These are phyloP conservation scores for Pyrenopolyporus hunteri DNA, from an alignment of 495 filamentous ascomycete genomes.

Conservation along the genomic window DNA sequence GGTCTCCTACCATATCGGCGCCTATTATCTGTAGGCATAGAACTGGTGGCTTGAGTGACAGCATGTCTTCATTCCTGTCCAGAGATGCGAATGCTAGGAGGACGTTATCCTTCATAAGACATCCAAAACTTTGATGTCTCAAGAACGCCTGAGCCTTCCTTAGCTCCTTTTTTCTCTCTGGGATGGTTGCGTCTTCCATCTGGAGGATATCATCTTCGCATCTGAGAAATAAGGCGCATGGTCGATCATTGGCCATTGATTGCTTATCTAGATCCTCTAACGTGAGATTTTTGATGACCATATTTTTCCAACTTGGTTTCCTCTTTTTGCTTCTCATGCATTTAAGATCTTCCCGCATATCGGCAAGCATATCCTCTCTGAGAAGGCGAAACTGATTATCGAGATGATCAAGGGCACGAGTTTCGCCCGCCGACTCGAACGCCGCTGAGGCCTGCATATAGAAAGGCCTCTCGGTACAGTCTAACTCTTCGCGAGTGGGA, in stretches of 20 bases:
- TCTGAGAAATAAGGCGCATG: slow-evolving; percentile 53
- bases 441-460: slow-evolving; percentile 57
- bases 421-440: slow-evolving; percentile 37
- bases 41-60: slow-evolving; percentile 53
- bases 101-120: slow-evolving; percentile 56
- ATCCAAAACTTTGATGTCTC: slow-evolving; percentile 66
- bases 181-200: slow-evolving; percentile 38
- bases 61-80: slow-evolving; percentile 60
- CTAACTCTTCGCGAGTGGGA: slow-evolving; percentile 74
- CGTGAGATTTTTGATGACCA: slow-evolving; percentile 35
- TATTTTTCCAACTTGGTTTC: slow-evolving; percentile 37
- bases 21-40: slow-evolving; percentile 61
- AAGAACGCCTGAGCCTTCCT: slow-evolving; percentile 57
- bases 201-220: slow-evolving; percentile 54
- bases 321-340: slow-evolving; percentile 52
- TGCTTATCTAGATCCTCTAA: slow-evolving; percentile 37
- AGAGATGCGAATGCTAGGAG: slow-evolving; percentile 68
- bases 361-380: slow-evolving; percentile 74
- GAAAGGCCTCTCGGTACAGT: slow-evolving; percentile 63
- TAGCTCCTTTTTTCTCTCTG: slow-evolving; percentile 54
- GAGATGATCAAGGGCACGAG: slow-evolving; percentile 59
- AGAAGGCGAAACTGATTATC: slow-evolving; percentile 83
- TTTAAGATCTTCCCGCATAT: slow-evolving; percentile 66
- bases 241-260: slow-evolving; percentile 33
- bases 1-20: slow-evolving; percentile 38